phyloP scores from a whole-genome alignment of 2,329 filamentous ascomycete genomes.

The Xylaria sp. region DNA sequence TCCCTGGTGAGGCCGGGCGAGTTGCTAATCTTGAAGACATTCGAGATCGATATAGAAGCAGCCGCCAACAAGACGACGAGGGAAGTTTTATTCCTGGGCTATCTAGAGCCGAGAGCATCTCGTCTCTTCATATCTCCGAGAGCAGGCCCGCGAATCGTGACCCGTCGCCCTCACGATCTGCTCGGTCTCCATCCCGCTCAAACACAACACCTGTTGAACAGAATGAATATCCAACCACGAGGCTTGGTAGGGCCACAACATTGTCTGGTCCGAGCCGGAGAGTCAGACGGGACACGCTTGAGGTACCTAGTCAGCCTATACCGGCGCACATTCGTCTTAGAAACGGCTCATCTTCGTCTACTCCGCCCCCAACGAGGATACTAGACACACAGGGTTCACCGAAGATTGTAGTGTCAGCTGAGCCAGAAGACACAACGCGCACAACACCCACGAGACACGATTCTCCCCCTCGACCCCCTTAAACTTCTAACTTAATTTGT shows the following conservation, averaged over 20 bases:
- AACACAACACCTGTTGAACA: constrained; percentile 20
- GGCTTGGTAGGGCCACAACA: constrained; percentile 9
- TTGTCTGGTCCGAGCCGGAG: neutral
- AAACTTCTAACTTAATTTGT: neutral
- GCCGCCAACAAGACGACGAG: constrained; percentile 35
- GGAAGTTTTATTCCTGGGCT: constrained; percentile 39
- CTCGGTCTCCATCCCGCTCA: constrained; percentile 33
- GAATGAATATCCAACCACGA: neutral
- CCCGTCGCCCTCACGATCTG: constrained; percentile 26
- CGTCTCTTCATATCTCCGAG: constrained; percentile 31
- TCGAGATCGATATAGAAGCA: constrained; percentile 47
- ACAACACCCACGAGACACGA: neutral
- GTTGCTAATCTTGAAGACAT: constrained; percentile 49
- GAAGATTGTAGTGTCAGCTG: constrained; percentile 34
- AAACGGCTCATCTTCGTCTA: constrained; percentile 15
- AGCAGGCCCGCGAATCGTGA: constrained; percentile 30
- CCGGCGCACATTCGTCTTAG: constrained; percentile 24
- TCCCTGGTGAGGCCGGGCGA: constrained; percentile 58
- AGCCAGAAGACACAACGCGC: constrained; percentile 23
- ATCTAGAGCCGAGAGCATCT: constrained; percentile 49
- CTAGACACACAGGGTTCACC: constrained; percentile 25
- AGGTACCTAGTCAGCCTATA: constrained; percentile 37
- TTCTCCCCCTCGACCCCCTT: neutral
- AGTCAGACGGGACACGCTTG: constrained; percentile 40
- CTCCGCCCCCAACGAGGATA: constrained; percentile 13